Evolutionary conservation across 345 rosid genomes (phyloP), one percentile per base, ranked within the genome.

Genomic region (Noccaea caerulescens): DNA sequence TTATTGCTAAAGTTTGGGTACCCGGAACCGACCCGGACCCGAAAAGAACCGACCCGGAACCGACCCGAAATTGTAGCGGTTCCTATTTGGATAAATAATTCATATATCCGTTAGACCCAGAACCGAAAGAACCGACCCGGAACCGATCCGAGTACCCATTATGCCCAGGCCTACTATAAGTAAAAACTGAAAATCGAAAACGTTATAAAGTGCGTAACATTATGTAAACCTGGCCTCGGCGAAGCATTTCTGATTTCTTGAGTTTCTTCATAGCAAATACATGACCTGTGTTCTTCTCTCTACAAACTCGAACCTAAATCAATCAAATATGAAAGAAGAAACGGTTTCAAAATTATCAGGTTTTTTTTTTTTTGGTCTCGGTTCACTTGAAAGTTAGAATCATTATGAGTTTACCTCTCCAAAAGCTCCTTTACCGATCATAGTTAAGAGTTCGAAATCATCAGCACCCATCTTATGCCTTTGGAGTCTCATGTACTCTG

Each of bases 241-340:
- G 90, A 84, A 92, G 92, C 96, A 92, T 92, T 87, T 92, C 98
- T 42, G 93, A 82, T 81, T 88, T 88, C 75, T 84, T 88, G 42
- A 88, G 93, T 69, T 86, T 88, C 79, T 92, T 92, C 98, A 92
- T 92, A 12, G 97, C 98, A 73, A 87, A 90, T 66, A 93, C 97
- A 58, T 88, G 85, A 20, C 89, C 87, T 8, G 97, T 85, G 51
- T 86, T 83, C 80, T 83, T 90, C 85, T 93, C 97, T 78, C 77
- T 83, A 59, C 92, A 88, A 60, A 90, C 62, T 77, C 97, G 83
- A 75, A 93, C 98, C 95, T 91, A 80, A 70, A 72, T 43, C 73
- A 78, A 43, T 25, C 23, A 23, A 23, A 23, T 1, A 10, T 11
- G 10, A 14, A 45, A 45, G 23, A 45, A 45, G 23, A 45, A 45